phyloP scores from a whole-genome alignment of 2,329 filamentous ascomycete species.

The Taxawa tesnikishii region DNA sequence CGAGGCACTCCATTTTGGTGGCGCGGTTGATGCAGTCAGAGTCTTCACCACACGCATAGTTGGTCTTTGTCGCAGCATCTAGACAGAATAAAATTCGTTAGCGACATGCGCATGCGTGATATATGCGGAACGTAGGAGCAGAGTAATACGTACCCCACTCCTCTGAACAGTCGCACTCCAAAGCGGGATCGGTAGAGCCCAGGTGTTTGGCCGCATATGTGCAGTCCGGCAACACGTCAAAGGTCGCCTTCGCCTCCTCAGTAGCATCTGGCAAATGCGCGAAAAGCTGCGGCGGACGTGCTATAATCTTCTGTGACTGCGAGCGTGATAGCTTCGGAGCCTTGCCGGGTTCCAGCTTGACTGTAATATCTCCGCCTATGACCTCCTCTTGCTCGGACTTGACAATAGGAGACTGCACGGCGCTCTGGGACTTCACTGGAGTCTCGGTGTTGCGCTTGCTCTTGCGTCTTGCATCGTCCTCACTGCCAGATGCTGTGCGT shows the following conservation, averaged over 20 bases:
- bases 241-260: constrained; percentile 59
- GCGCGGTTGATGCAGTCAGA: constrained; percentile 97
- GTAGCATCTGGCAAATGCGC: constrained; percentile 67
- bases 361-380: constrained; percentile 47
- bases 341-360: constrained; percentile 53
- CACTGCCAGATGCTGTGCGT: constrained; percentile 9
- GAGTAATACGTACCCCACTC: constrained; percentile 68
- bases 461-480: constrained; percentile 15
- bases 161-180: constrained; percentile 91
- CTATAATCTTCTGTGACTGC: constrained; percentile 55
- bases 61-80: constrained; percentile 43
- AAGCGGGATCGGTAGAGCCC: constrained; percentile 79
- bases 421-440: constrained; percentile 8
- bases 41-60: constrained; percentile 85
- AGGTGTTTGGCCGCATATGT: constrained; percentile 86
- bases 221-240: constrained; percentile 73
- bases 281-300: constrained; percentile 55
- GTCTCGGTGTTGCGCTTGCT: constrained; percentile 6
- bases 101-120: too few species aligned
- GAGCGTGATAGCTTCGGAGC: constrained; percentile 63
- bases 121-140: background rate
- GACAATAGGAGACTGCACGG: constrained; percentile 22
- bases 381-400: constrained; percentile 37
- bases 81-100: constrained; percentile 7
- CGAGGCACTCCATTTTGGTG: constrained; percentile 92